Evolutionary conservation across 1,284 basidiomycete species (phyloP).

Genomic region (Sphagnurus paluster): DNA sequence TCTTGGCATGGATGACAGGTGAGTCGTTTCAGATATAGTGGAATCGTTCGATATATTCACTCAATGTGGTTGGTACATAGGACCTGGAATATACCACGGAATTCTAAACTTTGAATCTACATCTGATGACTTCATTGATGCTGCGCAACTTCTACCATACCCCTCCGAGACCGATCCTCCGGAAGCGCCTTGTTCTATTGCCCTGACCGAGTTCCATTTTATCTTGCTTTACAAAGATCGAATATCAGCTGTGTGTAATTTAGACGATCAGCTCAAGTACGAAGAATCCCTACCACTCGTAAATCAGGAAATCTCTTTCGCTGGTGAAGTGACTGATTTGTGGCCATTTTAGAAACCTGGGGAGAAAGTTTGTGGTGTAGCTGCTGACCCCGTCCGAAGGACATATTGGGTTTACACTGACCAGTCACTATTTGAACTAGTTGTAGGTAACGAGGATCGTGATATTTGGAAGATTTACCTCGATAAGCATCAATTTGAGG

Average conservation of each 20-base stretch:
- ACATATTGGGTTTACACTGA: slow-evolving; percentile 97
- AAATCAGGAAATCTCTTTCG: slow-evolving; percentile 24
- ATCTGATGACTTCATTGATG: slow-evolving; percentile 78
- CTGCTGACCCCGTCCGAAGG: slow-evolving; percentile 81
- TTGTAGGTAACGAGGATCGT: slow-evolving; percentile 85
- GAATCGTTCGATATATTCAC: slow-evolving; percentile 14
- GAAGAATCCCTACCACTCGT: slow-evolving; percentile 85
- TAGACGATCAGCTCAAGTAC: slow-evolving; percentile 84
- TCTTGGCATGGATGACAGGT: slow-evolving; percentile 91
- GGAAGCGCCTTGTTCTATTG: slow-evolving; percentile 70
- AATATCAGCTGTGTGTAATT: slow-evolving; percentile 75
- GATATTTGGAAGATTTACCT: slow-evolving; percentile 95
- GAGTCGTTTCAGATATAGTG: slow-evolving; percentile 22
- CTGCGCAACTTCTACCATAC: slow-evolving; percentile 71
- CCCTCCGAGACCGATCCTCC: slow-evolving; percentile 37
- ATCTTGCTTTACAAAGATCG: slow-evolving; percentile 83
- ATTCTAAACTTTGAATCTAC: slow-evolving; percentile 64
- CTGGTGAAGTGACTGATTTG: not conserved
- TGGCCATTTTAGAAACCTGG: slow-evolving; percentile 66
- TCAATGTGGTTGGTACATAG: too few species aligned
- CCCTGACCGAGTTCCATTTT: slow-evolving; percentile 92
- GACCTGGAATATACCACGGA: slow-evolving; percentile 85
- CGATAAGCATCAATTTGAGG: slow-evolving; percentile 74
- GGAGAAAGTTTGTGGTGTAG: slow-evolving; percentile 73
- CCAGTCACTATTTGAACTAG: slow-evolving; percentile 87